Evolutionary conservation across 2,329 filamentous ascomycete species (phyloP).

Genomic region (Ophiocordyceps camponoti-saundersi): DNA sequence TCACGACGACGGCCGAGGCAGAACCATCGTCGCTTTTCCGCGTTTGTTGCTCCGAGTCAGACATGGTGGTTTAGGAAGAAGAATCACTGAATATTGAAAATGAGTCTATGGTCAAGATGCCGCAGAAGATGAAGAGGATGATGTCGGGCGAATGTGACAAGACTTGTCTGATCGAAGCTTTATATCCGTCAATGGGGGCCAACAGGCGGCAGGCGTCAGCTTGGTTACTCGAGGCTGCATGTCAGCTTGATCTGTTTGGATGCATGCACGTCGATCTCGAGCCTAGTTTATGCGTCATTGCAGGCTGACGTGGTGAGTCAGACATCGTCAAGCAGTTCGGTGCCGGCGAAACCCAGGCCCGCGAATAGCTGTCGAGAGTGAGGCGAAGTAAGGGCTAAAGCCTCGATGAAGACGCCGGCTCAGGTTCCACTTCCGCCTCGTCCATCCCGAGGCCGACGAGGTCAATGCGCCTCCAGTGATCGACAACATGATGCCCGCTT

Average conservation of each 20-base stretch:
- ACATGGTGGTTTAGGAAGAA: neutral
- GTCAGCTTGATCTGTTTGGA: too few relatives aligned
- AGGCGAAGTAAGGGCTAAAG: neutral
- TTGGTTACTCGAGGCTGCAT: too few relatives aligned
- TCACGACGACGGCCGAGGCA: slow-evolving; percentile 2
- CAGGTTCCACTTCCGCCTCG: slow-evolving; percentile 17
- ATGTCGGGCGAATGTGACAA: too few relatives aligned
- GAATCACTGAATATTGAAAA: too few relatives aligned
- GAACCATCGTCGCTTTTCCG: slow-evolving; percentile 1
- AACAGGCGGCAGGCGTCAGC: too few relatives aligned
- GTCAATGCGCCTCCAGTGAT: slow-evolving; percentile 36
- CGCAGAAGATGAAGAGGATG: too few relatives aligned
- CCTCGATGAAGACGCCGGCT: slow-evolving; percentile 8
- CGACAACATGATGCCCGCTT: slow-evolving; percentile 19
- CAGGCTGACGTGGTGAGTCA: too few relatives aligned
- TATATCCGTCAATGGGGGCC: too few relatives aligned
- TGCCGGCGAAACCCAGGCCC: neutral
- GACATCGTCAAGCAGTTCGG: neutral
- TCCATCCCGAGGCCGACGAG: slow-evolving; percentile 28
- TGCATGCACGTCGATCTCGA: too few relatives aligned
- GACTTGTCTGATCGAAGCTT: too few relatives aligned
- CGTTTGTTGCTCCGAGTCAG: neutral
- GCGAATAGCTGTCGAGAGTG: neutral
- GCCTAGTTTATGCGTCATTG: too few relatives aligned
- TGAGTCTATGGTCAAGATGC: too few relatives aligned